Evolutionary conservation across 169 alveolate genomes (phyloP), one percentile per base, ranked within the genome.

Genomic region (Neospora caninum): DNA sequence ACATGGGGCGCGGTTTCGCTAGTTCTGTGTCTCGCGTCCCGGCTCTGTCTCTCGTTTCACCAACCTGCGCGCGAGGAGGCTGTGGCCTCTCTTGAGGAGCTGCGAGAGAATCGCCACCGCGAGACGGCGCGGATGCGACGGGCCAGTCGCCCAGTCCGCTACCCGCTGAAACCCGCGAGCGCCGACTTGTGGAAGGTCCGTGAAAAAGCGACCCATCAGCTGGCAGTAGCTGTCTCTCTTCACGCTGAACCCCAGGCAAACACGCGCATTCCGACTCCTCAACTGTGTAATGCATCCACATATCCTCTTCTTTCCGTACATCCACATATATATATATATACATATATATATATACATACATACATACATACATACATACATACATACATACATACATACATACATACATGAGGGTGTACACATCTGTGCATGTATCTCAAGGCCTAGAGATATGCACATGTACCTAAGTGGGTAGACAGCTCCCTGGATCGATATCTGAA

Each of bases 221-320:
- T 82, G 89, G 89, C 89, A 82, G 67, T 82, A 82, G 64, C 69
- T 27, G 67, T 82, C 89, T 13, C 89, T 41, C 67, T 42, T 13
- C 67, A 16, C 67, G 67, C 89, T 82, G 53, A 82, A 1, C 6
- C 54, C 2, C n/a, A 42, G 10, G 6, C 38, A 18, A 31, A 0
- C 69, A 41, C 38, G 53, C 31, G 36, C 31, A 31, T 78, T 22
- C 45, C n/a, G 64, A 82, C 86, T 13, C 39, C 86, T 43, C 49
- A 69, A 10, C n/a, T 7, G 58, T 49, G 22, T 13, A 49, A 13
- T 49, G 13, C 58, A 49, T 13, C 13, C 13, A 7, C 13, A 4
- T 49, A 13, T 64, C 82, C 18, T 34, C 38, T 34, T 18, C 18
- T 69, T 20, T 69, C 7, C 82, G 82, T 18, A 69, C 1, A n/a